A percentile compares a stretch with the other conserved stretches of the same genome.
These are phyloP conservation scores for Malassezia japonica DNA, from an alignment of 1,284 basidiomycete species.

Conservation along the genomic window DNA sequence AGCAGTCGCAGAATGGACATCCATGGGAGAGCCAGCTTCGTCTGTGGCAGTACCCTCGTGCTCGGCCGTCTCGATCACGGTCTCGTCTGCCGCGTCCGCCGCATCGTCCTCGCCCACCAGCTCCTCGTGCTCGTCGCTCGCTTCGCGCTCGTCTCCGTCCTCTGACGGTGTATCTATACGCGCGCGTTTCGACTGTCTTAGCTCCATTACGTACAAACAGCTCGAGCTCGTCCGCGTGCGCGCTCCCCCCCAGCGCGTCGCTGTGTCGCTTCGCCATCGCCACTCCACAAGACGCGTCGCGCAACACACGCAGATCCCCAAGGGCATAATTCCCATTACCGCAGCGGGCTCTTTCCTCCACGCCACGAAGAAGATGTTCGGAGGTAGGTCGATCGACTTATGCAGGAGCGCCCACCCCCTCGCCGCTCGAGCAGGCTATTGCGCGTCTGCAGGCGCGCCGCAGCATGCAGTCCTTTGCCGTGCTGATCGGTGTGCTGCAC, in stretches of 20 bases:
- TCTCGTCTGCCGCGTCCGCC: neutral
- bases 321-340: neutral
- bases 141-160: neutral
- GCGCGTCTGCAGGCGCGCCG: constrained; percentile 12
- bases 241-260: neutral
- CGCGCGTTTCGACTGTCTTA: constrained; percentile 13
- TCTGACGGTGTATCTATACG: constrained; percentile 4
- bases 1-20: no score
- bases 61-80: no score
- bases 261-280: neutral
- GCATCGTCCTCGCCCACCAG: neutral
- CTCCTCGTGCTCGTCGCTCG: neutral
- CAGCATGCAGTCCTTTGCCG: constrained; percentile 12
- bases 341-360: neutral
- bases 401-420: constrained; percentile 15
- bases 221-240: constrained; percentile 7
- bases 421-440: constrained; percentile 15
- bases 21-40: no score
- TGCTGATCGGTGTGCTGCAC: constrained; percentile 17
- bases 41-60: no score
- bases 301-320: neutral
- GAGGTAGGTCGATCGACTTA: constrained; percentile 7
- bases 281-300: neutral
- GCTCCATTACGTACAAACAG: constrained; percentile 10
- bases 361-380: constrained; percentile 13